Base-by-base conservation (phyloP, 202 grass and related monocot species). In the Schoenoplectus triqueter region DNA sequence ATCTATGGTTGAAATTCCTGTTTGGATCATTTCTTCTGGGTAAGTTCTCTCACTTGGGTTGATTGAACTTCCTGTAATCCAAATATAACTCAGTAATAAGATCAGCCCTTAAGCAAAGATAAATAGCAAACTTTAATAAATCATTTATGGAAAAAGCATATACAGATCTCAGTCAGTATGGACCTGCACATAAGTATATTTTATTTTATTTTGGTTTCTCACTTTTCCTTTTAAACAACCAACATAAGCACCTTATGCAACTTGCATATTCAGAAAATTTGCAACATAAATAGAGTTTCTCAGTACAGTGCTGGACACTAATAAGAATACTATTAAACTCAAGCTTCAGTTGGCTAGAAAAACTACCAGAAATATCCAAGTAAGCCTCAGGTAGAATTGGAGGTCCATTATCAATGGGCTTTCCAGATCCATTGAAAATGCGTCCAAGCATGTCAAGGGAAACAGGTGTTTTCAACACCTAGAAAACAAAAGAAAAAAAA, bases 1-100 rank as follows among this genome's bases (percentile, higher is more conserved):
- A 87, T 99, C 93, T 67, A 99, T 99, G 79, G 96, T 99, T 48
- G 96, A 99, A 87, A 99, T 99, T 31, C 96, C 96, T 42, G 96
- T 99, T 82, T 99, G 96, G 67, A 99, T 99, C 96, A 99, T 99
- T 89, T 99, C 96, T 90, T 99, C 96, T 61, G 96, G 96, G 81
- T 99, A 99, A 45, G 96, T 99, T 88, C 96, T 96, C 90, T 99
- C 96, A 82, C 96, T 99, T 6, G 96, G 96, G 72, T 99, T 99
- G 79, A 99, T 99, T 63, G 96, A 99, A 83, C 96, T 99, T 86
- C 96, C 96, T 99, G 90, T 4, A 87, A 89, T 74, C 83, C 54
- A 42, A 78, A 44, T 17, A 17, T 18, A 57, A 60, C 54, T 61
- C 60, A 31, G 22, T 42, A 42, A 17, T 18, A 42, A 78, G 48